phyloP scores from a whole-genome alignment of 345 rosid genomes.

The Aquilaria malaccensis region DNA sequence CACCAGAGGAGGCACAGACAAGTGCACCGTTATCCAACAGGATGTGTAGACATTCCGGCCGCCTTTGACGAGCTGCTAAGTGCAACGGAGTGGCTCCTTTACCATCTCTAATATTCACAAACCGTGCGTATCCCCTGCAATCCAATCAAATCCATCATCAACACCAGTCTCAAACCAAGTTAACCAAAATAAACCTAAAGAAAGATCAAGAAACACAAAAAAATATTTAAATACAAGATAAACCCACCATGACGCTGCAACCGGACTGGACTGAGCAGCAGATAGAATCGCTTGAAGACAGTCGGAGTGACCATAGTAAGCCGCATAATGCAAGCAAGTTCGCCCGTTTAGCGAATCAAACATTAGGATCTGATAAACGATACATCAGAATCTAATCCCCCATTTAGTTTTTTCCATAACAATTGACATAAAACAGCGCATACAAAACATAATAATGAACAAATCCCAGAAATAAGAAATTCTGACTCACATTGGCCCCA shows the following conservation, averaged over 20 bases:
- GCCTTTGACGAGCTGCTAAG: constrained; percentile 85
- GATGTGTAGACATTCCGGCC: constrained; percentile 79
- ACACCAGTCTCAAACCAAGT: constrained; percentile 4
- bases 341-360: constrained; percentile 86
- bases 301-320: constrained; percentile 76
- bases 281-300: constrained; percentile 79
- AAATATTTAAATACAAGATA: not conserved
- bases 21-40: constrained; percentile 84
- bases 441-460: not conserved
- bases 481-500: constrained; percentile 82
- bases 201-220: too few relatives aligned
- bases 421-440: not conserved
- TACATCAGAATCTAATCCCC: not conserved
- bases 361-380: constrained; percentile 60
- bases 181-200: not conserved
- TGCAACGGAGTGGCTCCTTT: constrained; percentile 95
- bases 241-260: constrained; percentile 72
- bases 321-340: constrained; percentile 96
- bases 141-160: constrained; percentile 7
- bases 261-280: constrained; percentile 72
- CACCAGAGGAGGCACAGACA: constrained; percentile 88
- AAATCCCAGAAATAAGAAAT: not conserved
- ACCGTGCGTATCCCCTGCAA: constrained; percentile 84
- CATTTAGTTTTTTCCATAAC: constrained; percentile 6
- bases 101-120: constrained; percentile 90